A percentile compares a stretch with the other conserved stretches of the same genome.
phyloP scores from a whole-genome alignment of 257 asterid genomes.

The Solanum pennellii region DNA sequence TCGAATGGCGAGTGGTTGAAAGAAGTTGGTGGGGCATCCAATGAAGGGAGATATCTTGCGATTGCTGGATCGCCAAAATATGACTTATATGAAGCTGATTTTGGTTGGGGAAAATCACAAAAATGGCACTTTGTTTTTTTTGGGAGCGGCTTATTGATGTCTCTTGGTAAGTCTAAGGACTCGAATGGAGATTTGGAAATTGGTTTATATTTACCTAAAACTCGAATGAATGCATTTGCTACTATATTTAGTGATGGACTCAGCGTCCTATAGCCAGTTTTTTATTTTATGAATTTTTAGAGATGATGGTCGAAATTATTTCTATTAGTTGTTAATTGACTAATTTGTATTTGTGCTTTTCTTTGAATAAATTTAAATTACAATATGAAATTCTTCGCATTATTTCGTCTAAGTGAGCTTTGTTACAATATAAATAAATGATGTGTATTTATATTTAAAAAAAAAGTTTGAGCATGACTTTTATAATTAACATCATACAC shows the following conservation, averaged over 20 bases:
- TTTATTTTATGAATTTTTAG: background rate
- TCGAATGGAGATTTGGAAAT: conserved; percentile 25
- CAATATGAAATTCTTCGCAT: too few relatives aligned
- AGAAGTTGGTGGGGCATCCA: fast-evolving
- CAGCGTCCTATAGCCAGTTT: background rate
- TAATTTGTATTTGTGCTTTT: background rate
- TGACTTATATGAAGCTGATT: conserved; percentile 28
- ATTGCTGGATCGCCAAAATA: conserved; percentile 41
- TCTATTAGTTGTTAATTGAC: too few relatives aligned
- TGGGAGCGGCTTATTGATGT: background rate
- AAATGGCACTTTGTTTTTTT: conserved; percentile 19
- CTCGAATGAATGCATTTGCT: conserved; percentile 19
- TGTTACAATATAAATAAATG: too few relatives aligned
- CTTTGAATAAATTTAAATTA: too few relatives aligned
- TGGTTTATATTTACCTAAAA: conserved; percentile 13
- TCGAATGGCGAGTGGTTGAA: conserved; percentile 11
- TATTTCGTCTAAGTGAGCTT: too few relatives aligned
- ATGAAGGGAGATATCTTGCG: background rate
- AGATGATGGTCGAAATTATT: background rate
- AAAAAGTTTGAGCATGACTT: too few relatives aligned
- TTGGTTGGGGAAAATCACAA: conserved; percentile 35
- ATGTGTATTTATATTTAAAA: too few relatives aligned
- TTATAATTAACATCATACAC: too few relatives aligned
- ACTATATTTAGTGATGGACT: conserved; percentile 14
- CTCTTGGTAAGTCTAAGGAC: conserved; percentile 11